Conservation (phyloP, 2,329 filamentous ascomycete genomes). For the Epichloe baconii region DNA sequence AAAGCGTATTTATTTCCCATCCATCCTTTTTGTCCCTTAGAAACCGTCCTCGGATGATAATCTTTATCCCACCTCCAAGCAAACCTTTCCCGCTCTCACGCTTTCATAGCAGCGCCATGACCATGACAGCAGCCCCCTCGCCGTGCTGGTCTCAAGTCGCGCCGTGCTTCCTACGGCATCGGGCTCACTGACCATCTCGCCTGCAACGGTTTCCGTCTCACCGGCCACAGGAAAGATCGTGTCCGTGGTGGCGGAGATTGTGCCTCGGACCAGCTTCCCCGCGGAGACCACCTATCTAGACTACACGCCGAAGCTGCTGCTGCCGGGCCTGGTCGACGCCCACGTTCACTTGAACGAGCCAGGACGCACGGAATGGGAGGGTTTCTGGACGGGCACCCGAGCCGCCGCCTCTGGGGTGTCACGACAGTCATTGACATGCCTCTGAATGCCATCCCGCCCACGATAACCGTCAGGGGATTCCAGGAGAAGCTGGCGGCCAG, state of each 20-base stretch:
- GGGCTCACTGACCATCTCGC: constrained; percentile 49
- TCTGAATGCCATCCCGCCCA: constrained; percentile 90
- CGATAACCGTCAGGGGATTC: constrained; percentile 73
- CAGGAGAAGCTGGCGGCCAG: constrained; percentile 78
- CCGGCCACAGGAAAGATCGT: constrained; percentile 71
- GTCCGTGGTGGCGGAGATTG: constrained; percentile 56
- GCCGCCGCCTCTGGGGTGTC: constrained; percentile 92
- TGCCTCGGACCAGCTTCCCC: constrained; percentile 67
- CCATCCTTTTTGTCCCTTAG: too few species aligned
- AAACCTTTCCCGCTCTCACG: too few species aligned
- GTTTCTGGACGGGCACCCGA: constrained; percentile 87
- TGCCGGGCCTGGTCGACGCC: constrained; percentile 88
- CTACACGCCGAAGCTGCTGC: constrained; percentile 70
- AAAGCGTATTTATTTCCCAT: too few species aligned
- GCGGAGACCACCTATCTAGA: constrained; percentile 61
- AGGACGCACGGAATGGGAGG: constrained; percentile 94
- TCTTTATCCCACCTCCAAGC: background rate
- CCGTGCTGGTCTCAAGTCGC: constrained; percentile 71
- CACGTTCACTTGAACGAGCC: constrained; percentile 98
- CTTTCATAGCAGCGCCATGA: background rate
- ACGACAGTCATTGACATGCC: constrained; percentile 98
- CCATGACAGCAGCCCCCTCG: constrained; percentile 32
- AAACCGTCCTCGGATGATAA: too few species aligned
- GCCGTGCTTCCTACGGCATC: constrained; percentile 64
- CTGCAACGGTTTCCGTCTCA: constrained; percentile 74